Evolutionary conservation across 1,139 yeast genomes (phyloP).

Genomic region (Saccharomycopsis hybrid): DNA sequence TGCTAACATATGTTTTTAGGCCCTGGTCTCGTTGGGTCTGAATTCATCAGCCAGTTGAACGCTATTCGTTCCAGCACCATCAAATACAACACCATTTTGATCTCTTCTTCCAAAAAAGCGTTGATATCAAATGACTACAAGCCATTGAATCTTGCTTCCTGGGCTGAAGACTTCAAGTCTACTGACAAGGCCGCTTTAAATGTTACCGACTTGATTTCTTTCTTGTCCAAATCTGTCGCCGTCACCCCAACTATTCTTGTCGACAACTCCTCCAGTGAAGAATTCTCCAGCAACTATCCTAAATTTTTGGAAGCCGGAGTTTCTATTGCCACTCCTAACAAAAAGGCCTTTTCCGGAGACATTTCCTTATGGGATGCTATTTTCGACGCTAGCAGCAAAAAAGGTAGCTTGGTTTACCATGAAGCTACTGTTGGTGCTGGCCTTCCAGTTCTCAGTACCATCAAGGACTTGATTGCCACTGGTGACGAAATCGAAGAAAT

Average conservation of each 20-base stretch:
- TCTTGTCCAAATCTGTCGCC: conserved; percentile 54
- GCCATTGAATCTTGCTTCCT: conserved; percentile 58
- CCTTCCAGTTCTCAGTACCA: conserved; percentile 82
- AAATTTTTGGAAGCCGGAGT: conserved; percentile 67
- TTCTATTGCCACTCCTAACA: conserved; percentile 96
- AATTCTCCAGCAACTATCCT: conserved; percentile 73
- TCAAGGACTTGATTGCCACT: conserved; percentile 79
- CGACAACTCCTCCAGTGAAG: conserved; percentile 86
- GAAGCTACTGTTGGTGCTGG: conserved; percentile 99
- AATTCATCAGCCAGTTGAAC: conserved; percentile 72
- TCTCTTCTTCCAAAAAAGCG: conserved; percentile 71
- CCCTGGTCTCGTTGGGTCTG: conserved; percentile 92
- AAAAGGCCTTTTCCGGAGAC: conserved; percentile 90
- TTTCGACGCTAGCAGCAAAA: conserved; percentile 46
- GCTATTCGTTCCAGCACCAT: conserved; percentile 37
- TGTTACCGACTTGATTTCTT: conserved; percentile 52
- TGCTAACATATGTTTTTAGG: conserved; percentile 33
- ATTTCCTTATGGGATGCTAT: conserved; percentile 70
- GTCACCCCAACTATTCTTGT: conserved; percentile 66
- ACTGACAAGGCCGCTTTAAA: conserved; percentile 50
- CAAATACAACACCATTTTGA: conserved; percentile 67
- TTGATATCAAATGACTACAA: conserved; percentile 60
- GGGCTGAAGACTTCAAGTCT: conserved; percentile 40
- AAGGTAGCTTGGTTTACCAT: conserved; percentile 83
- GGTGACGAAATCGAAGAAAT: conserved; percentile 88